phyloP scores from a whole-genome alignment of 768 basidiomycete genomes.

The Psilocybe azurescens region DNA sequence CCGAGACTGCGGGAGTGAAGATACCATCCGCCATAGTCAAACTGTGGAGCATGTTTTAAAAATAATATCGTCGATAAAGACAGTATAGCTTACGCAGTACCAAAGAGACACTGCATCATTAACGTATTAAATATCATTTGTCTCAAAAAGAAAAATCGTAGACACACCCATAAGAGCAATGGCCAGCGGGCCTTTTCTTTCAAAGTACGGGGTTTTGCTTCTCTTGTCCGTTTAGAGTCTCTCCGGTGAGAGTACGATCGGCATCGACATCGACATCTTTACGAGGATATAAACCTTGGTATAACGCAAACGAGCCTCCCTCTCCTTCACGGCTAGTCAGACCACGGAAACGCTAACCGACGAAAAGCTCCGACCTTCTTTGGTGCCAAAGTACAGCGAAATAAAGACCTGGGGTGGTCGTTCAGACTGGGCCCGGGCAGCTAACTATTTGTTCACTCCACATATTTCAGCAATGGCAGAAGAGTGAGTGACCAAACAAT shows the following conservation, averaged over 20 bases:
- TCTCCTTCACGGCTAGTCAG: conserved; percentile 47
- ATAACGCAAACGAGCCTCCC: conserved; percentile 71
- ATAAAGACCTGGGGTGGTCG: conserved; percentile 46
- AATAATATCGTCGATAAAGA: neutral
- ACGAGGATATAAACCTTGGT: conserved; percentile 64
- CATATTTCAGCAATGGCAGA: conserved; percentile 69
- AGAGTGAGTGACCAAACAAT: conserved; percentile 71
- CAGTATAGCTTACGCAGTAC: conserved; percentile 46
- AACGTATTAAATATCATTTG: neutral
- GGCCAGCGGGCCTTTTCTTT: conserved; percentile 49
- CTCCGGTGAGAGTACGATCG: conserved; percentile 60
- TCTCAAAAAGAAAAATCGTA: neutral
- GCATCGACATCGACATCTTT: conserved; percentile 47
- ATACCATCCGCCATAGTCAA: conserved; percentile 73
- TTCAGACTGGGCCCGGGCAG: neutral
- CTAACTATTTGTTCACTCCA: conserved; percentile 28
- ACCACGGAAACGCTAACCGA: conserved; percentile 9
- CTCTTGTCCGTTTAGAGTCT: conserved; percentile 27
- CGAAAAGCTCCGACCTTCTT: conserved; percentile 44
- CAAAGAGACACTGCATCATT: conserved; percentile 58
- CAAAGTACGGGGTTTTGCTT: conserved; percentile 25
- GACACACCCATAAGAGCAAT: conserved; percentile 58
- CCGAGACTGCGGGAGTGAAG: conserved; percentile 72
- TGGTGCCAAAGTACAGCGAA: conserved; percentile 42
- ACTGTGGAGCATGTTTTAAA: conserved; percentile 25